Conservation (phyloP, 305 asterid genomes). For the Fraxinus ornus region DNA sequence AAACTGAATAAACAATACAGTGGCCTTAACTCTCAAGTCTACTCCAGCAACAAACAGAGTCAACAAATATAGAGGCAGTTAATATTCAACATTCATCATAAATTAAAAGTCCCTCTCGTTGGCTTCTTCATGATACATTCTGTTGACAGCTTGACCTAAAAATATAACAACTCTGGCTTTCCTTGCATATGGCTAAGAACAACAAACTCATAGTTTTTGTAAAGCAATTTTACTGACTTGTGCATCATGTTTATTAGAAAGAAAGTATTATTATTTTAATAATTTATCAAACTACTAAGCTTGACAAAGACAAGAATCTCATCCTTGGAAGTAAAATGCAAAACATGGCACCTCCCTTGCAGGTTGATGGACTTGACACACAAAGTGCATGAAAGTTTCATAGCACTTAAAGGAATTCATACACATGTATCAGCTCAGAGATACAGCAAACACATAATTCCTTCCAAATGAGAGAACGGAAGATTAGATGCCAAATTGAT, state of each 20-base stretch:
- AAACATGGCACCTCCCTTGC: conserved; percentile 18
- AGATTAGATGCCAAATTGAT: conserved; percentile 19
- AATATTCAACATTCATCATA: neutral
- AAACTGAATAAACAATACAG: conserved; percentile 6
- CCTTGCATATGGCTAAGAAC: neutral
- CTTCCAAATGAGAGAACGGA: neutral
- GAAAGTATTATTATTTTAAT: conserved; percentile 8
- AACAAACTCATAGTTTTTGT: conserved; percentile 12
- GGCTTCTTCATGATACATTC: conserved; percentile 13
- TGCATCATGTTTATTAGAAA: neutral
- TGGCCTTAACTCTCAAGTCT: neutral
- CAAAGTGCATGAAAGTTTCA: conserved; percentile 5
- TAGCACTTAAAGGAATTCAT: conserved; percentile 10
- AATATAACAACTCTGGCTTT: neutral
- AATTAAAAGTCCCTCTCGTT: neutral
- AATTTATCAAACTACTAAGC: neutral
- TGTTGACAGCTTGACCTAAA: conserved; percentile 3
- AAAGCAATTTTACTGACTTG: conserved; percentile 3
- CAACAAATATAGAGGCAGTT: conserved; percentile 13
- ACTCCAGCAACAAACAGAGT: neutral
- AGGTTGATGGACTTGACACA: conserved; percentile 6
- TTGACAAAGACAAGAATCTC: conserved; percentile 11
- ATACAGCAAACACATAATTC: conserved; percentile 15
- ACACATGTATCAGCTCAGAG: conserved; percentile 12
- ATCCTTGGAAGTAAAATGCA: conserved; percentile 5